A percentile compares a stretch with the other conserved stretches of the same genome.
These are phyloP conservation scores for Bacidia gigantensis DNA, from an alignment of 495 filamentous ascomycete genomes.

Conservation along the genomic window DNA sequence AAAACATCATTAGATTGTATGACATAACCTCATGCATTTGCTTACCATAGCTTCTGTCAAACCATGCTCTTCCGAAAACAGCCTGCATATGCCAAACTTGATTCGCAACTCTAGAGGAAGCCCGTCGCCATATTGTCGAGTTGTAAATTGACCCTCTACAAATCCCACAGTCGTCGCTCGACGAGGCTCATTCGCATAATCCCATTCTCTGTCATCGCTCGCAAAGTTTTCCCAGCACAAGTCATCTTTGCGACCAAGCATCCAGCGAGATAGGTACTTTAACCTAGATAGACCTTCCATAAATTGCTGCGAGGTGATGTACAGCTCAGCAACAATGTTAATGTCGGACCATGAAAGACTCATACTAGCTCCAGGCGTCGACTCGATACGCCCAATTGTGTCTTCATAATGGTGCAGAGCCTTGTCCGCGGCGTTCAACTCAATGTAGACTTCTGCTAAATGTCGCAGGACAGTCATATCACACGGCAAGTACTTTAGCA, in stretches of 20 bases:
- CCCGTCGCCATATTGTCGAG: slow-evolving; percentile 53
- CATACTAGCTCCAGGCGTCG: slow-evolving; percentile 33
- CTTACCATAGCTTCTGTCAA: slow-evolving; percentile 66
- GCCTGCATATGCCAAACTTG: slow-evolving; percentile 69
- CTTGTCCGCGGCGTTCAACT: slow-evolving; percentile 39
- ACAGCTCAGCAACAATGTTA: slow-evolving; percentile 72
- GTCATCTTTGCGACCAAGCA: slow-evolving; percentile 63
- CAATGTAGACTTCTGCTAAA: slow-evolving; percentile 51
- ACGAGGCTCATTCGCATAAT: slow-evolving; percentile 55
- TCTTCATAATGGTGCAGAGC: slow-evolving; percentile 48
- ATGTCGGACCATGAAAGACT: slow-evolving; percentile 70
- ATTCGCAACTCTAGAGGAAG: slow-evolving; percentile 76
- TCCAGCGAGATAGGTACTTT: slow-evolving; percentile 63
- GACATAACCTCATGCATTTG: slow-evolving; percentile 6
- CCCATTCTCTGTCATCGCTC: slow-evolving; percentile 87
- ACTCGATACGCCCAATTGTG: slow-evolving; percentile 41
- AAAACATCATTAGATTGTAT: slow-evolving; percentile 7
- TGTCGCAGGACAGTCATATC: slow-evolving; percentile 47
- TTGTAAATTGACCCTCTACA: slow-evolving; percentile 37
- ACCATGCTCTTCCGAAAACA: slow-evolving; percentile 46
- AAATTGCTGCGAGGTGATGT: slow-evolving; percentile 45
- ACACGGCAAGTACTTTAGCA: slow-evolving; percentile 44
- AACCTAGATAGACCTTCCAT: slow-evolving; percentile 50
- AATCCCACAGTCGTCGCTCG: slow-evolving; percentile 43
- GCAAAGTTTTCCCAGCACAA: slow-evolving; percentile 62